Evolutionary conservation across 805 yeast genomes (phyloP).

Genomic region (Saccharomycopsis sp.): DNA sequence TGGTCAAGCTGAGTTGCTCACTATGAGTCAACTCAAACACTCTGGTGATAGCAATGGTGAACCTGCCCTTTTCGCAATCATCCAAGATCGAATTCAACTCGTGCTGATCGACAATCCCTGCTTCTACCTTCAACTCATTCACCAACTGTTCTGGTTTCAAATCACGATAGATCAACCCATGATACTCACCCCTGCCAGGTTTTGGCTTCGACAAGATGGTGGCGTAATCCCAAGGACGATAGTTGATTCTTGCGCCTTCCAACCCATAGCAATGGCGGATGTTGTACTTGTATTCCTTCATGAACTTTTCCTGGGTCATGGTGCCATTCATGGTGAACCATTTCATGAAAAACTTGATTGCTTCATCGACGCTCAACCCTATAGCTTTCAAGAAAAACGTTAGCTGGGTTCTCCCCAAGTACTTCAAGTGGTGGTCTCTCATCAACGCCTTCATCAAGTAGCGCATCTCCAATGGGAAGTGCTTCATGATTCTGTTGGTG

Average conservation of each 20-base stretch:
- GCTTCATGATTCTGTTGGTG: conserved; percentile 42
- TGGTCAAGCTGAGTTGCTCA: conserved; percentile 33
- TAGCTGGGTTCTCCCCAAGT: conserved; percentile 78
- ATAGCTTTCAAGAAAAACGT: conserved; percentile 81
- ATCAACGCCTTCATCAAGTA: conserved; percentile 55
- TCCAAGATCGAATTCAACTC: conserved; percentile 56
- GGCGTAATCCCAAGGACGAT: conserved; percentile 79
- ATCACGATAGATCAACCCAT: conserved; percentile 92
- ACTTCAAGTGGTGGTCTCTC: conserved; percentile 63
- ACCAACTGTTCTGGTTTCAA: conserved; percentile 55
- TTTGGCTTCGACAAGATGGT: conserved; percentile 65
- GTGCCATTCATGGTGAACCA: conserved; percentile 53
- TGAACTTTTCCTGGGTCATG: conserved; percentile 63
- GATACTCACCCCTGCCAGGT: conserved; percentile 60
- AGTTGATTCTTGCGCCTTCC: conserved; percentile 82
- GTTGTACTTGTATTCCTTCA: conserved; percentile 82
- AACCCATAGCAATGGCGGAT: conserved; percentile 85
- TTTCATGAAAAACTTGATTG: conserved; percentile 72
- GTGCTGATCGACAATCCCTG: conserved; percentile 40
- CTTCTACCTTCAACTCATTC: conserved; percentile 46
- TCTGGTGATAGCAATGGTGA: conserved; percentile 80
- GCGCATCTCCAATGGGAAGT: conserved; percentile 77
- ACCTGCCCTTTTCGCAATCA: conserved; percentile 59
- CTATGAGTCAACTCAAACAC: conserved; percentile 71
- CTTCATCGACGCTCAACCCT: conserved; percentile 82